These are phyloP conservation scores for Suhomyces bribrorum DNA, from an alignment of 1,139 yeast genomes.

Conservation along the genomic window DNA sequence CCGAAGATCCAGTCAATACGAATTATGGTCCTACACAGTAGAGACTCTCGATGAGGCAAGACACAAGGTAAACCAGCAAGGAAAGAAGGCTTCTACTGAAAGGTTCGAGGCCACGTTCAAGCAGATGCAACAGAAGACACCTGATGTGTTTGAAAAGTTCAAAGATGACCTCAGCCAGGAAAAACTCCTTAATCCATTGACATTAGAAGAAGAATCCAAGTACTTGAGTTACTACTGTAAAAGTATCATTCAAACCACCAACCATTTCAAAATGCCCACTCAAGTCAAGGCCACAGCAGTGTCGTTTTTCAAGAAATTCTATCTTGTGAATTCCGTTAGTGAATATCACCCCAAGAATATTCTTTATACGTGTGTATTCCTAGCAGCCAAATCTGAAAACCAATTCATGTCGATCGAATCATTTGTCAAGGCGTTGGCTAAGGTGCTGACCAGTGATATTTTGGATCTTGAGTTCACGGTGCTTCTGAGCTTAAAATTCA, in stretches of 20 bases:
- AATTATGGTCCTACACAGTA: slow-evolving; percentile 78
- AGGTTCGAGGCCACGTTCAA: slow-evolving; percentile 32
- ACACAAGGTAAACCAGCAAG: slow-evolving; percentile 51
- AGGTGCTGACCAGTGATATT: slow-evolving; percentile 65
- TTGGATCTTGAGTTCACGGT: slow-evolving; percentile 77
- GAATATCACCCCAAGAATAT: slow-evolving; percentile 84
- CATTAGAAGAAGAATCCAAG: slow-evolving; percentile 67
- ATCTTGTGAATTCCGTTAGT: slow-evolving; percentile 76
- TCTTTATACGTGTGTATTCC: slow-evolving; percentile 79
- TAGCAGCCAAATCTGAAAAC: slow-evolving; percentile 93
- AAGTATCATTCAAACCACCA: slow-evolving; percentile 59
- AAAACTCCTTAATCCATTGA: slow-evolving; percentile 46
- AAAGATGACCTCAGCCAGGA: slow-evolving; percentile 36
- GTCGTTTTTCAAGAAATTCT: slow-evolving; percentile 79
- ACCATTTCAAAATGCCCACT: slow-evolving; percentile 49
- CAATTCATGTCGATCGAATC: slow-evolving; percentile 81
- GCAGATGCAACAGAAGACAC: slow-evolving; percentile 31
- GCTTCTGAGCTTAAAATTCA: slow-evolving; percentile 72
- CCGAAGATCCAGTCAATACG: slow-evolving; percentile 81
- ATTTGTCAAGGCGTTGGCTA: slow-evolving; percentile 70
- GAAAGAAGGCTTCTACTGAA: slow-evolving; percentile 43
- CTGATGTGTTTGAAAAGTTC: slow-evolving; percentile 30
- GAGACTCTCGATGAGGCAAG: slow-evolving; percentile 54
- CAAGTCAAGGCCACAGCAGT: slow-evolving; percentile 78
- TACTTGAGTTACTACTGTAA: slow-evolving; percentile 71